A percentile compares a stretch with the other conserved stretches of the same genome.
Conservation (phyloP, 2,329 filamentous ascomycete genomes). For the Huntiella savannae region DNA sequence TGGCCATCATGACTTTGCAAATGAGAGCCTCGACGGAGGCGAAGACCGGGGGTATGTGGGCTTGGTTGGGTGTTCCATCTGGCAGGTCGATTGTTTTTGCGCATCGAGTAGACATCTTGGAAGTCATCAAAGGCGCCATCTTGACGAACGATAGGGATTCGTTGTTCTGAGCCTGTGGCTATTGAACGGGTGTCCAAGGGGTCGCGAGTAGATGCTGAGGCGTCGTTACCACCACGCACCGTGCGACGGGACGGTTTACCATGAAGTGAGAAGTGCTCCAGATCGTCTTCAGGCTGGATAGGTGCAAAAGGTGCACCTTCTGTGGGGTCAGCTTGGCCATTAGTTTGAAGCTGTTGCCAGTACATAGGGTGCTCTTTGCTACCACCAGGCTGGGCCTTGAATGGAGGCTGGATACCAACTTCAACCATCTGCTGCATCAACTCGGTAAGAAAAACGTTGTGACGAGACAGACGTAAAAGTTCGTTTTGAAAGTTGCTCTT, state of each 20-base stretch:
- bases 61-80: constrained; percentile 8
- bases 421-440: constrained; percentile 73
- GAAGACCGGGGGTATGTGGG: constrained; percentile 2
- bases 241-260: constrained; percentile 2
- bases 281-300: neutral
- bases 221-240: neutral
- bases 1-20: constrained; percentile 2
- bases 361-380: constrained; percentile 50
- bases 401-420: constrained; percentile 67
- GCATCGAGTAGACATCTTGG: constrained; percentile 22
- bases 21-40: constrained; percentile 5
- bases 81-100: constrained; percentile 3
- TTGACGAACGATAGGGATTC: constrained; percentile 10
- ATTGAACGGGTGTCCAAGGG: constrained; percentile 2
- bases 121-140: constrained; percentile 20
- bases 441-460: constrained; percentile 88
- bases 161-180: constrained; percentile 4
- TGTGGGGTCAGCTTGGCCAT: neutral
- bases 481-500: constrained; percentile 96
- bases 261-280: constrained; percentile 4
- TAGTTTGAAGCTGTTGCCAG: constrained; percentile 18
- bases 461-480: constrained; percentile 66
- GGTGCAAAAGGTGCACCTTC: neutral
- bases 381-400: constrained; percentile 41
- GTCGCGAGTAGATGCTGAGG: neutral